Evolutionary conservation across 176 grass and related monocot species (phyloP).

Genomic region (Oryza coarctata): DNA sequence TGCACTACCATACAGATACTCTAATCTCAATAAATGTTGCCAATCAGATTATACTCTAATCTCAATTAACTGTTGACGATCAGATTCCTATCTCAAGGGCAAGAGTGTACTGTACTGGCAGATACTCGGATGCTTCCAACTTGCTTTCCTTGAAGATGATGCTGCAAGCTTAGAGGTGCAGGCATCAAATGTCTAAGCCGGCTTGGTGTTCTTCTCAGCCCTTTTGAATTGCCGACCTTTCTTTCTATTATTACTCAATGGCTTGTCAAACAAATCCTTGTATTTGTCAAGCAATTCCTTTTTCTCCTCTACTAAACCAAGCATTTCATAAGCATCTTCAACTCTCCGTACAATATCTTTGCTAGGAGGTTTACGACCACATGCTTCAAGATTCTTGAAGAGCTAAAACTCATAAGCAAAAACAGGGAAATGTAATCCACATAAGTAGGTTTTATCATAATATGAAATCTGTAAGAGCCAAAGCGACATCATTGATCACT

Average conservation of each 20-base stretch:
- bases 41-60: background rate
- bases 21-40: conserved; percentile 2
- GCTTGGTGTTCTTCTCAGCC: background rate
- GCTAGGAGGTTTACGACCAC: conserved; percentile 58
- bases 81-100: background rate
- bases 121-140: conserved; percentile 15
- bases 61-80: background rate
- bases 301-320: conserved; percentile 69
- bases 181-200: conserved; percentile 21
- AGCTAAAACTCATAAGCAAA: conserved; percentile 45
- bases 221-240: conserved; percentile 42
- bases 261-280: conserved; percentile 51
- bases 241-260: conserved; percentile 31
- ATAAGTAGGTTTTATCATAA: background rate
- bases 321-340: conserved; percentile 80
- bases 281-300: conserved; percentile 65
- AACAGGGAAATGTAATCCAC: conserved; percentile 7
- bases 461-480: too few relatives aligned
- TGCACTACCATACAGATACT: background rate
- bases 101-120: background rate
- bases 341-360: conserved; percentile 75
- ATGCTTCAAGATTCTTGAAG: conserved; percentile 67
- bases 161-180: background rate
- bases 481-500: conserved; percentile 2
- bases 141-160: background rate